Conservation (phyloP, 2,329 filamentous ascomycete species). For the Dichotomopilus funicola region DNA sequence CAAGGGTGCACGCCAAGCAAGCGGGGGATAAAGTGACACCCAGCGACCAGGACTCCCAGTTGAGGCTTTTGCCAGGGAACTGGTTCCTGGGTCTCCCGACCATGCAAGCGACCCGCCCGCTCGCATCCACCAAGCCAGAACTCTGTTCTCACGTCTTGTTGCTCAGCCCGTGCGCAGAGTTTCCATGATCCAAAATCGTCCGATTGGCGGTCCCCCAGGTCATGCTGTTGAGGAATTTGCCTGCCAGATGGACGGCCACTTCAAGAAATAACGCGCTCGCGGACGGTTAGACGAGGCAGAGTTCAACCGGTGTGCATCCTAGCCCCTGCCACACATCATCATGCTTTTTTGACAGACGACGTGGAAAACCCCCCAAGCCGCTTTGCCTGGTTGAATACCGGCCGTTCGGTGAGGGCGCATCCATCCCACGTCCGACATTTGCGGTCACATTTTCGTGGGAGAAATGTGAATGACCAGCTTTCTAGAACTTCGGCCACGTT, state of each 20-base stretch:
- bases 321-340: slow-evolving; percentile 25
- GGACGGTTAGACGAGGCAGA: no score
- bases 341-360: slow-evolving; percentile 11
- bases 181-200: no score
- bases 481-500: slow-evolving; percentile 3
- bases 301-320: slow-evolving; percentile 14
- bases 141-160: background rate
- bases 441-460: background rate
- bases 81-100: background rate
- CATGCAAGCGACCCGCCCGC: background rate
- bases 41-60: background rate
- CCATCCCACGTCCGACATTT: background rate
- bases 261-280: no score
- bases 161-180: background rate
- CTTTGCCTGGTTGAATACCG: slow-evolving; percentile 8
- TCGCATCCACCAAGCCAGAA: background rate
- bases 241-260: no score
- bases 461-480: background rate
- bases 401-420: background rate
- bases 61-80: background rate
- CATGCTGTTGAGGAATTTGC: no score
- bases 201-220: no score
- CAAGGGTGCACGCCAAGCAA: background rate
- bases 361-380: background rate
- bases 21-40: background rate